Conservation (phyloP, 768 basidiomycete genomes). For the Phanerodontia chrysosporium region DNA sequence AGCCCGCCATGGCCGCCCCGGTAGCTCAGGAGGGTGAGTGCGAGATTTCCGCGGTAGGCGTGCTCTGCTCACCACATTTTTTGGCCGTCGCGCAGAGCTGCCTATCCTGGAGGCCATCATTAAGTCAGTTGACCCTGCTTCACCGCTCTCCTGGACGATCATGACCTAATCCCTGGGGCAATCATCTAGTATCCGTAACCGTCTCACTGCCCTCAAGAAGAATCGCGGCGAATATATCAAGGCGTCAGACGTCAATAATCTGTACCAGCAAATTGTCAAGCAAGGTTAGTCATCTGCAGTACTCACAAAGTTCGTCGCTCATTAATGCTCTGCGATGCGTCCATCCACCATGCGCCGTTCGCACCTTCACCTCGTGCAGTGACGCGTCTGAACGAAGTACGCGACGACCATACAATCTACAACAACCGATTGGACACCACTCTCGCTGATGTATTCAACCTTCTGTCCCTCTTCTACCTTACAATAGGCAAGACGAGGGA, state of each 20-base stretch:
- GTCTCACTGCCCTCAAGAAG: constrained; percentile 91
- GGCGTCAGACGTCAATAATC: constrained; percentile 85
- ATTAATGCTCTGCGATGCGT: neutral
- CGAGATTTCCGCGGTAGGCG: constrained; percentile 10
- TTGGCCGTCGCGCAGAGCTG: constrained; percentile 54
- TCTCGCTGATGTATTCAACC: constrained; percentile 91
- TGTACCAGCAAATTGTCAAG: constrained; percentile 91
- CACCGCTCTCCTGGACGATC: neutral
- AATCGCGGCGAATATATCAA: constrained; percentile 91
- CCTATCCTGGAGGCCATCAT: constrained; percentile 93
- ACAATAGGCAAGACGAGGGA: constrained; percentile 96
- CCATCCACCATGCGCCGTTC: constrained; percentile 4
- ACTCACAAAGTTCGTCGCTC: neutral
- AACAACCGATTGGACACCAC: constrained; percentile 94
- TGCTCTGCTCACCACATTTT: constrained; percentile 16
- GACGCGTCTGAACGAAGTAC: constrained; percentile 86
- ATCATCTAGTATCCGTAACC: constrained; percentile 76
- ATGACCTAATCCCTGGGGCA: neutral
- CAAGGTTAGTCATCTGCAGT: constrained; percentile 57
- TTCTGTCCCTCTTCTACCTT: constrained; percentile 95
- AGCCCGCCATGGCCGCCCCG: constrained; percentile 52
- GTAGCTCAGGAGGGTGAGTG: constrained; percentile 76
- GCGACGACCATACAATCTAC: constrained; percentile 69
- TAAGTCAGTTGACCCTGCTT: constrained; percentile 50
- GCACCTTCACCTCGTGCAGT: constrained; percentile 41